Conservation (phyloP, 192 early-diverging fungal species). For the Dissophora ornata region DNA sequence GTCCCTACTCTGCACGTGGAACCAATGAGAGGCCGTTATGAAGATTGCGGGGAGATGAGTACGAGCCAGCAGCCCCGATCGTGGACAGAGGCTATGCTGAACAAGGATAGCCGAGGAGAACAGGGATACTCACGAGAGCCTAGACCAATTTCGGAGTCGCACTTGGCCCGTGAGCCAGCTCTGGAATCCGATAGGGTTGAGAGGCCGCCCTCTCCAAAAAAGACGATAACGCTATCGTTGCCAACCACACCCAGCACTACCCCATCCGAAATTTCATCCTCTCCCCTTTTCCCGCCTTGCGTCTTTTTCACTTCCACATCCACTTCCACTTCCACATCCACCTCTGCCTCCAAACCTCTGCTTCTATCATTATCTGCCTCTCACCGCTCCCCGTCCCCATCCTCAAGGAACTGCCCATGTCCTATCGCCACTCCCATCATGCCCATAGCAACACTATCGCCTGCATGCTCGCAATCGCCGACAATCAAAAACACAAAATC, state of each 20-base stretch:
- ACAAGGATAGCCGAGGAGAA: slow-evolving; percentile 13
- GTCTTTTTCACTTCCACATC: neutral
- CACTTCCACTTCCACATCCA: neutral
- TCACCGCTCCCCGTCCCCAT: neutral
- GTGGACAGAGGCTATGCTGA: slow-evolving; percentile 6
- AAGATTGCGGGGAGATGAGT: too few species aligned
- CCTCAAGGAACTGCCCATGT: slow-evolving; percentile 6
- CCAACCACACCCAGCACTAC: slow-evolving; percentile 8
- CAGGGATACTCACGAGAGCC: neutral
- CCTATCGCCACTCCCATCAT: neutral
- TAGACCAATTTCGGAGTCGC: slow-evolving; percentile 6
- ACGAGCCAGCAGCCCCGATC: neutral
- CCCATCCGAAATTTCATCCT: neutral
- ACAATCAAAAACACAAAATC: neutral
- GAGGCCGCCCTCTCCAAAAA: too few species aligned
- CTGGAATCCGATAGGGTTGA: slow-evolving; percentile 7
- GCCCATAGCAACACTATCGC: slow-evolving; percentile 9
- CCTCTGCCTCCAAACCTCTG: neutral
- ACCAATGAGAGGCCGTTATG: too few species aligned
- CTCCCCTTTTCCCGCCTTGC: too few species aligned
- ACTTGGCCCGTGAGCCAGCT: slow-evolving; percentile 18
- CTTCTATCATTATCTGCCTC: too few species aligned
- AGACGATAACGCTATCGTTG: neutral
- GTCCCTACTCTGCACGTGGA: too few species aligned
- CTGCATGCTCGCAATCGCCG: neutral